phyloP scores from a whole-genome alignment of 805 yeast species.

The Candida dendrica region DNA sequence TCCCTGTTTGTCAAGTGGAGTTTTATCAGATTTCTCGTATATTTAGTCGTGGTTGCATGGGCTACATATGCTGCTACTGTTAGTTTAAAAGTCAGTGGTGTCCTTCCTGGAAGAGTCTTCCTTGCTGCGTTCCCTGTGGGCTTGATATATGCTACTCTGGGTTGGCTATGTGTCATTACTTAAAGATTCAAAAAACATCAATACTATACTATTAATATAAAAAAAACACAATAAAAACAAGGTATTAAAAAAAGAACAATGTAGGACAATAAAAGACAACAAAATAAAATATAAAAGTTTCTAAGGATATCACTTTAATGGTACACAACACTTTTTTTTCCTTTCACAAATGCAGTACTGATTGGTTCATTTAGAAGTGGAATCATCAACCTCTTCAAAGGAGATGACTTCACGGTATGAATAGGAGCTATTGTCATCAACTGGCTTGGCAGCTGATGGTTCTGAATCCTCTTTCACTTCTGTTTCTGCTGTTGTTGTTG shows the following conservation, averaged over 20 bases:
- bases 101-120: constrained; percentile 50
- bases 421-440: background rate
- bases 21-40: constrained; percentile 41
- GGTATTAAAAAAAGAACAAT: background rate
- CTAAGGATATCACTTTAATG: background rate
- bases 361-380: background rate
- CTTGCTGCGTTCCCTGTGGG: constrained; percentile 63
- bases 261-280: background rate
- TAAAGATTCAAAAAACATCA: constrained; percentile 12
- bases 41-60: constrained; percentile 47
- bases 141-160: constrained; percentile 51
- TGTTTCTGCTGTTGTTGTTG: background rate
- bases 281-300: background rate
- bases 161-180: constrained; percentile 62
- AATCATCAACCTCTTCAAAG: background rate
- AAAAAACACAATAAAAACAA: background rate
- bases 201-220: background rate
- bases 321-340: too few relatives aligned
- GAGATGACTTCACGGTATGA: background rate
- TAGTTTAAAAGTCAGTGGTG: constrained; percentile 57
- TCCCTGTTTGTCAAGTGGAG: constrained; percentile 42
- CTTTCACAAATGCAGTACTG: too few relatives aligned
- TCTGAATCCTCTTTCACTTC: too few relatives aligned
- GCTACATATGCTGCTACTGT: constrained; percentile 56
- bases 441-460: background rate